Percentiles rank a stretch among this genome's conserved stretches.
phyloP scores from a whole-genome alignment of 306 rosid species.

The Crotalaria pallida region DNA sequence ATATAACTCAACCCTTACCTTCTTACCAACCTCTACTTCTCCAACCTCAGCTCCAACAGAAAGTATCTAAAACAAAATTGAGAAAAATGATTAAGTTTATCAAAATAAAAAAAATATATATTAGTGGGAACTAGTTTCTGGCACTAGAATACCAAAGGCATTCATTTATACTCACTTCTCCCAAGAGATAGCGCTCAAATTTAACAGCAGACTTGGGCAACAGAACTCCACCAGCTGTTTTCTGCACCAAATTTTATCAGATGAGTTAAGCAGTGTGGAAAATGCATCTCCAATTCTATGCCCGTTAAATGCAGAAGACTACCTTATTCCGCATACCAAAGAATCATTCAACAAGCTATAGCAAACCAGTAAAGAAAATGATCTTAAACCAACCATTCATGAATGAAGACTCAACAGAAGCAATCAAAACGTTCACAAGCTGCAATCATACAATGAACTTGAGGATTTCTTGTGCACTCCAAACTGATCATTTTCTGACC shows the following conservation, averaged over 20 bases:
- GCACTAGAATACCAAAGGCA: neutral
- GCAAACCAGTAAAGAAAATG: neutral
- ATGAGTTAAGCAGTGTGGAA: neutral
- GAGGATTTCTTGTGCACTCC: neutral
- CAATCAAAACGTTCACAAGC: neutral
- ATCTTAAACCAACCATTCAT: neutral
- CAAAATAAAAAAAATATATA: neutral
- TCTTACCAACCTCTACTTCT: slow-evolving; percentile 64
- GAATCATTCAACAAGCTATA: neutral
- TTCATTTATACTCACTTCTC: slow-evolving; percentile 57
- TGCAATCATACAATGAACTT: neutral
- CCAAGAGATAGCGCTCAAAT: slow-evolving; percentile 81
- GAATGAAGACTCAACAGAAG: neutral
- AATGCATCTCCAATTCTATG: neutral
- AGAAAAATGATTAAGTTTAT: neutral
- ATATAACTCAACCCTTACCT: slow-evolving; percentile 44
- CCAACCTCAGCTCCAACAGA: slow-evolving; percentile 74
- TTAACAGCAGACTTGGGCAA: slow-evolving; percentile 90
- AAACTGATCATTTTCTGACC: neutral
- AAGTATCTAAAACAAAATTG: slow-evolving; percentile 53
- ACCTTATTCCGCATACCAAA: neutral
- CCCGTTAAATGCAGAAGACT: neutral
- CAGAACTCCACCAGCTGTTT: slow-evolving; percentile 83
- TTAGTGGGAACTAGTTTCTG: neutral
- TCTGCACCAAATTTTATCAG: slow-evolving; percentile 38